Evolutionary conservation across 2,329 filamentous ascomycete genomes (phyloP).

Genomic region (Gremmenia infestans): DNA sequence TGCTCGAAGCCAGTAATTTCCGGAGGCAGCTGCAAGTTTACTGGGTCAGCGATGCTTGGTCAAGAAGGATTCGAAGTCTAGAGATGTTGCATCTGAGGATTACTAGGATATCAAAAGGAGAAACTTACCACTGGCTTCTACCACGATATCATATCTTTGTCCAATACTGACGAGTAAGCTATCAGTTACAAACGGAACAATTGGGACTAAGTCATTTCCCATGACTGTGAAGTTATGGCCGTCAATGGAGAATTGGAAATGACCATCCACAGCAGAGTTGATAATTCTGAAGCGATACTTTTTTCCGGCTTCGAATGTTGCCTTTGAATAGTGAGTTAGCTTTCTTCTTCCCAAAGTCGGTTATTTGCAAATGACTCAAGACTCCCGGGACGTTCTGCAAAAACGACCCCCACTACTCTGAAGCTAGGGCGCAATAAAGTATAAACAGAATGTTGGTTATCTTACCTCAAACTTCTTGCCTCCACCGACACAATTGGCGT

Average conservation of each 20-base stretch:
- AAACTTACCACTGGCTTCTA: conserved; percentile 42
- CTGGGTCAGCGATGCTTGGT: neutral
- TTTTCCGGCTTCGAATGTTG: conserved; percentile 32
- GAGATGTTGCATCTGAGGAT: no score
- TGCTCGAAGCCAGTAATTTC: conserved; percentile 52
- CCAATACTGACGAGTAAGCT: conserved; percentile 52
- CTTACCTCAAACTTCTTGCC: conserved; percentile 27
- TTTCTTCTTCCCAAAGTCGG: no score
- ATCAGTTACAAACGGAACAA: conserved; percentile 48
- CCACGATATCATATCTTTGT: conserved; percentile 43
- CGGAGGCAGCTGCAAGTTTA: conserved; percentile 32
- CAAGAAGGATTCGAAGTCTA: neutral
- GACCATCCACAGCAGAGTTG: conserved; percentile 41
- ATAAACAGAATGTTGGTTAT: no score
- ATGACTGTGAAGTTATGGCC: conserved; percentile 55
- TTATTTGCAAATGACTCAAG: no score
- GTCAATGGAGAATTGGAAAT: conserved; percentile 48
- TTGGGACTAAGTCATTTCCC: conserved; percentile 52
- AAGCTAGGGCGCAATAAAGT: no score
- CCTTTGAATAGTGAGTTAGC: neutral
- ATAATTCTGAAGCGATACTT: conserved; percentile 40
- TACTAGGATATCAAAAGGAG: no score
- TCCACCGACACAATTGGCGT: conserved; percentile 23
- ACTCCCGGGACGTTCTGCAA: no score
- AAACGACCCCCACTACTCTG: no score